phyloP scores from a whole-genome alignment of 805 yeast genomes.

The Yarrowia yakushimensis region DNA sequence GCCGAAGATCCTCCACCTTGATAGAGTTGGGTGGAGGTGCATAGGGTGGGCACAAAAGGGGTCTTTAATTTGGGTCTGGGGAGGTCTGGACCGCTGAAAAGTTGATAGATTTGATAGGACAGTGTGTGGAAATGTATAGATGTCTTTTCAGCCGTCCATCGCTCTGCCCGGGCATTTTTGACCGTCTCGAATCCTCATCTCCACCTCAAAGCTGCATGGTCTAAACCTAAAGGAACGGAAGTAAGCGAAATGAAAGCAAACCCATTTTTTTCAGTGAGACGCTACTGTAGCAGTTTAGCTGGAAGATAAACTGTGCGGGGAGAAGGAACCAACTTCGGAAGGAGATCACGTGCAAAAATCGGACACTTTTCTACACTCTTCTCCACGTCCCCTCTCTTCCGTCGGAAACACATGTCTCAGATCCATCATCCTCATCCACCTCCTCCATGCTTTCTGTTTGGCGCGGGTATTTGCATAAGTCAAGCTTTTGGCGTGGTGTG shows the following conservation, averaged over 20 bases:
- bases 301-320: too few relatives aligned
- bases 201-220: constrained; percentile 7
- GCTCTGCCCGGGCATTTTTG: background rate
- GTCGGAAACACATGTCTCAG: too few relatives aligned
- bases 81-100: background rate
- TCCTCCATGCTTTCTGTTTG: background rate
- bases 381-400: too few relatives aligned
- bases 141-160: background rate
- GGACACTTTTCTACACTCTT: too few relatives aligned
- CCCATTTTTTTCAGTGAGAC: too few relatives aligned
- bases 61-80: too few relatives aligned
- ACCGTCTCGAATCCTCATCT: background rate
- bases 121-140: background rate
- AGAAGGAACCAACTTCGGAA: too few relatives aligned
- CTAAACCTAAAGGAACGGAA: background rate
- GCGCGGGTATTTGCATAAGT: constrained; percentile 1
- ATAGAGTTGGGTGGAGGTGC: constrained; percentile 23
- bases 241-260: background rate
- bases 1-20: constrained; percentile 19
- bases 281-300: too few relatives aligned
- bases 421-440: too few relatives aligned
- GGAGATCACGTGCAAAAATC: too few relatives aligned
- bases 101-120: too few relatives aligned
- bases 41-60: background rate
- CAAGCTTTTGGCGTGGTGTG: background rate